Evolutionary conservation across 2,329 filamentous ascomycete species (phyloP), one percentile per base, ranked within the genome.

Genomic region (Cladosporium sp.): DNA sequence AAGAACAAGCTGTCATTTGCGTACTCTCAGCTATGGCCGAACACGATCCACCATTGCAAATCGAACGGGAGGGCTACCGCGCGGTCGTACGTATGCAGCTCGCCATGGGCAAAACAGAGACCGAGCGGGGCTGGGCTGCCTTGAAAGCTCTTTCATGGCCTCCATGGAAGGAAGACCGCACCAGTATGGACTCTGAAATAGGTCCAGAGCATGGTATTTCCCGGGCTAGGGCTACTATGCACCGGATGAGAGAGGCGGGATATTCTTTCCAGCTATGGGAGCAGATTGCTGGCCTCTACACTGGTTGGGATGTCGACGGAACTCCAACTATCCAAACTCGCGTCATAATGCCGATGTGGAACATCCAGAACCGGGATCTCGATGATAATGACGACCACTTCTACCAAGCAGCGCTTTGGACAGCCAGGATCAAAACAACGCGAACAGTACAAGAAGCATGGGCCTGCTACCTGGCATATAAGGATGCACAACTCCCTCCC

Each of bases 241-340:
- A 73, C 39, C 79, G 80, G 57, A 85, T 86, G 81, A 76, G 73
- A 57, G 81, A 85, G 66, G 83, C 83, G 12, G 85, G 85, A 0
- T 87, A 87, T 69, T 69, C 72, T 8, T 72, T 72, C 47, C 67
- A 70, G 6, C 65, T 64, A 6, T 85, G 80, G 82, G 84, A 86
- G 66, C 69, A 77, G 14, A 71, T 80, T n/a, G 80, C 80, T 8
- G 67, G 74, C 45, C 75, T 87, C 6, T 77, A 82, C 62, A 77
- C 83, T 36, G 85, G 85, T 2, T 87, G 84, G 84, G 84, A 88
- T 64, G 80, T 79, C 1, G 85, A 88, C 69, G 69, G 74, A 12
- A 87, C 82, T 61, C 85, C 85, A 12, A 87, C 85, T 0, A 82
- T 87, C 39, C 85, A 88, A 67, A 84, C 77, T 3, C 76, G 85